Conservation (phyloP, 805 yeast species). For the Candida yuanshanica region DNA sequence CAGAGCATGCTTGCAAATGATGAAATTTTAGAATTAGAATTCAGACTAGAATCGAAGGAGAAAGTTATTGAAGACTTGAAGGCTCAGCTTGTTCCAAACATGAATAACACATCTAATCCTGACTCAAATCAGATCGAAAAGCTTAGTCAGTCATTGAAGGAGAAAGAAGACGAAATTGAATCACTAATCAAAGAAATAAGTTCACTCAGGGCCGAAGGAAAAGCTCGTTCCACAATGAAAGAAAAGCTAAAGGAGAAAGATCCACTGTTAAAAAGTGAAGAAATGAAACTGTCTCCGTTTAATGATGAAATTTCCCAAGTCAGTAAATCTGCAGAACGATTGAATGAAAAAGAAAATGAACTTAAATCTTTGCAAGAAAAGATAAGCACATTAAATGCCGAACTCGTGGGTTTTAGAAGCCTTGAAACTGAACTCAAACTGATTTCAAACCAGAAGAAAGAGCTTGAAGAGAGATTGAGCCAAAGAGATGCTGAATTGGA, state of each 20-base stretch:
- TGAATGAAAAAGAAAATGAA: neutral
- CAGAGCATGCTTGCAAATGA: constrained; percentile 7
- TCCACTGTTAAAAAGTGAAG: neutral
- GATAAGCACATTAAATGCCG: neutral
- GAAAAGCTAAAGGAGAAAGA: neutral
- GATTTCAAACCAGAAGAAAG: neutral
- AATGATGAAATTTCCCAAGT: neutral
- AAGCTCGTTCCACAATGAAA: neutral
- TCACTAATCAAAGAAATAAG: neutral
- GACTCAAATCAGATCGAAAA: neutral
- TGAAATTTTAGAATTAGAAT: constrained; percentile 15
- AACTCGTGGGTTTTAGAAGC: neutral
- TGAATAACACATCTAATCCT: neutral
- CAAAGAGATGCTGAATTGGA: neutral
- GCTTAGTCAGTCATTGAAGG: constrained; percentile 2
- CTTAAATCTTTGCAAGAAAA: neutral
- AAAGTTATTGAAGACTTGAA: neutral
- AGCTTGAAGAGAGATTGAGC: neutral
- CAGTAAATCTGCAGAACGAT: neutral
- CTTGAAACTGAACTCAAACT: neutral
- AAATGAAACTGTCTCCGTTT: neutral
- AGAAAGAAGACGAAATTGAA: constrained; percentile 1
- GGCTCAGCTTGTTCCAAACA: neutral
- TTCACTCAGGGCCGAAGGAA: neutral
- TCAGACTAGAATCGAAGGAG: constrained; percentile 17